Conservation (phyloP, 2,329 filamentous ascomycete genomes). For the Ophiostoma quercus region DNA sequence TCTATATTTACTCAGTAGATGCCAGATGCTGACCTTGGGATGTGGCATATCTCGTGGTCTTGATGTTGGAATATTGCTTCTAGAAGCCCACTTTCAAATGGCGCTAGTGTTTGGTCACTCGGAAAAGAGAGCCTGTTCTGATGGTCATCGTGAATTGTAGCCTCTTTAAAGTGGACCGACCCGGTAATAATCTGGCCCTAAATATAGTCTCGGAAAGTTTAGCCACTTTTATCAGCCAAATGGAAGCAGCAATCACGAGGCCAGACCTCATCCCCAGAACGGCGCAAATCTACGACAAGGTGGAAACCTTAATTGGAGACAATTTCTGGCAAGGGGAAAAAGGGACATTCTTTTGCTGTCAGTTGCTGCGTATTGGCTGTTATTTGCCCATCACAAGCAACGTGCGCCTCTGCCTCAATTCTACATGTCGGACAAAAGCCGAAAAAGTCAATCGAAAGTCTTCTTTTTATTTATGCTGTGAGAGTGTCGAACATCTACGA, state of each 20-base stretch:
- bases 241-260: background rate
- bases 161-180: background rate
- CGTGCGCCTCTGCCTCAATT: background rate
- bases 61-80: background rate
- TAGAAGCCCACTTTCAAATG: background rate
- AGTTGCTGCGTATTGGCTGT: too few relatives aligned
- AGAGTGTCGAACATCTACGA: background rate
- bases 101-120: background rate
- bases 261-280: background rate
- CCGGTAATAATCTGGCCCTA: background rate
- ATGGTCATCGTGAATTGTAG: background rate
- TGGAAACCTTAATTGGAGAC: slow-evolving; percentile 10
- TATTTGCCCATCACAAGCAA: background rate
- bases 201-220: background rate
- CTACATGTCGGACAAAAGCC: background rate
- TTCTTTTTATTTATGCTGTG: background rate
- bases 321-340: background rate
- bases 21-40: background rate
- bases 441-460: background rate
- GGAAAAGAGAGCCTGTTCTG: background rate
- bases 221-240: background rate
- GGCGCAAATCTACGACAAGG: background rate
- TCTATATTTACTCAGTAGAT: too few relatives aligned
- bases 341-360: background rate
- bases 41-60: background rate